Evolutionary conservation across 2,329 filamentous ascomycete genomes (phyloP).

Genomic region (Pezicula carpinea): DNA sequence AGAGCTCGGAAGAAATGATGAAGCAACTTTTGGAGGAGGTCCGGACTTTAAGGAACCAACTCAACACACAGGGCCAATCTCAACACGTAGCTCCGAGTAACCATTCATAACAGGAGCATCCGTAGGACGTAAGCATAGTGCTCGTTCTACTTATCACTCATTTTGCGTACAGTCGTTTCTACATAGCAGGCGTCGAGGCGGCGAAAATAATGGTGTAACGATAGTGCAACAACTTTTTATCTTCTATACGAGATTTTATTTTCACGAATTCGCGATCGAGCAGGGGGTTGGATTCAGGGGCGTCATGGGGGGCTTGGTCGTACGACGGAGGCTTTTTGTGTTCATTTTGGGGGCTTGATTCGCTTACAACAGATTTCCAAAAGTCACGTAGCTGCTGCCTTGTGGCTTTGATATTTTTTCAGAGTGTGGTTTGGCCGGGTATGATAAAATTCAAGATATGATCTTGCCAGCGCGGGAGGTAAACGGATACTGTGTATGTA

Average conservation of each 20-base stretch:
- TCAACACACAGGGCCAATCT: conserved; percentile 17
- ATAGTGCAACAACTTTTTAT: conserved; percentile 13
- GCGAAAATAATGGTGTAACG: conserved; percentile 19
- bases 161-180: conserved; percentile 10
- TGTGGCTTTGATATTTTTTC: no score
- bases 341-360: conserved; percentile 2
- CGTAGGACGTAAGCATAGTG: conserved; percentile 22
- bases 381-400: no score
- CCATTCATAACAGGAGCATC: conserved; percentile 19
- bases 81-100: conserved; percentile 10
- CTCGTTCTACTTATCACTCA: conserved; percentile 13
- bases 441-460: background rate
- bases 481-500: conserved; percentile 1
- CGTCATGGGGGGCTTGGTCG: conserved; percentile 11
- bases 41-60: conserved; percentile 20
- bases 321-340: background rate
- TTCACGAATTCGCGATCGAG: conserved; percentile 8
- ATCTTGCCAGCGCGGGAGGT: no score
- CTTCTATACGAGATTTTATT: conserved; percentile 6
- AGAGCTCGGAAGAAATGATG: conserved; percentile 23
- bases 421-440: no score
- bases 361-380: no score
- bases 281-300: conserved; percentile 12
- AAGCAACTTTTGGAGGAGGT: conserved; percentile 25
- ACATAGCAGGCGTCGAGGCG: conserved; percentile 10